These are phyloP conservation scores for Mortierella sp. DNA, from an alignment of 371 early-diverging fungal genomes.

Conservation along the genomic window DNA sequence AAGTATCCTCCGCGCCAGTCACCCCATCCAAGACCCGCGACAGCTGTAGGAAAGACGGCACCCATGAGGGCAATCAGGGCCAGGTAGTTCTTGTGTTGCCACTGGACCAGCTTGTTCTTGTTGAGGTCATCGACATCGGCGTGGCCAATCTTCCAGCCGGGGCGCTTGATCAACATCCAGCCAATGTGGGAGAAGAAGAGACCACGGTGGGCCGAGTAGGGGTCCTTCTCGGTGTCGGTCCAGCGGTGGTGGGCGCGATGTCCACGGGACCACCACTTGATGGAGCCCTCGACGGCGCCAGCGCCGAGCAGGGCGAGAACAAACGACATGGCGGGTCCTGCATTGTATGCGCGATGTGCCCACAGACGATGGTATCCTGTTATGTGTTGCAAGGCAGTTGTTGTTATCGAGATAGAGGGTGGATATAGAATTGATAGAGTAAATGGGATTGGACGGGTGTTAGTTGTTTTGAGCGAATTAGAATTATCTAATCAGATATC, in stretches of 20 bases:
- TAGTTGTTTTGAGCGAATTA: not conserved
- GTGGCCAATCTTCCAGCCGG: constrained; percentile 80
- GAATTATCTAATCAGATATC: constrained; percentile 1
- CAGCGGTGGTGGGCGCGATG: constrained; percentile 95
- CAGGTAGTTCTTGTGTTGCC: constrained; percentile 91
- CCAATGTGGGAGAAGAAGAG: constrained; percentile 93
- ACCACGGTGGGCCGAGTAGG: constrained; percentile 91
- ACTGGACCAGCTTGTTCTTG: constrained; percentile 81
- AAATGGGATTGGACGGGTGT: not conserved
- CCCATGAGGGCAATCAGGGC: constrained; percentile 79
- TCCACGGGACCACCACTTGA: constrained; percentile 90
- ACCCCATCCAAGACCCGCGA: constrained; percentile 93
- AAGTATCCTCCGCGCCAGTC: constrained; percentile 95
- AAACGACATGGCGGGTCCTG: constrained; percentile 70
- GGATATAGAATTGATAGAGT: not conserved
- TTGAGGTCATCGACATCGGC: constrained; percentile 92
- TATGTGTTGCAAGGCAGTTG: too few species aligned
- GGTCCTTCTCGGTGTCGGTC: constrained; percentile 94
- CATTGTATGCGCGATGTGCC: constrained; percentile 85
- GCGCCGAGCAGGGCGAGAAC: constrained; percentile 77
- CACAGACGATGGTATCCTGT: constrained; percentile 84
- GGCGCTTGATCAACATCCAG: constrained; percentile 93
- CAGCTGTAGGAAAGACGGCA: constrained; percentile 85
- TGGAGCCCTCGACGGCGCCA: constrained; percentile 88
- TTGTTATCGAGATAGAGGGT: not conserved